Evolutionary conservation across 805 yeast species (phyloP).

Genomic region (Helenozyma rhizophorensis): DNA sequence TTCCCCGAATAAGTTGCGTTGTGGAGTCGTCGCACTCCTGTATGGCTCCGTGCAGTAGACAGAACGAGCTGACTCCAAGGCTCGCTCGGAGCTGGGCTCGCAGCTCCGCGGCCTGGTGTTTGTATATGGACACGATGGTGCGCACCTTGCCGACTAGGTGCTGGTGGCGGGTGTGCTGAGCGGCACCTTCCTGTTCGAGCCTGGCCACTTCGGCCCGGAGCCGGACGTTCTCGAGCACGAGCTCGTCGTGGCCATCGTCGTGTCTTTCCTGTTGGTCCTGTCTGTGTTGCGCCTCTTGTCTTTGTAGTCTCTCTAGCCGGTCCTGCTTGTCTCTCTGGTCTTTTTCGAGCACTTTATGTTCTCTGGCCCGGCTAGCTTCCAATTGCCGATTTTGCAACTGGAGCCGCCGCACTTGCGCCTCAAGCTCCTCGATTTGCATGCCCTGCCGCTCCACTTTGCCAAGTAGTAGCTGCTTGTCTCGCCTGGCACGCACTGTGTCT

Average conservation of each 20-base stretch:
- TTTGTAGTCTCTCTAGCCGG: constrained; percentile 1
- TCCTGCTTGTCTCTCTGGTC: too few species aligned
- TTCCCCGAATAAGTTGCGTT: too few species aligned
- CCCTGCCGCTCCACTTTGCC: constrained; percentile 12
- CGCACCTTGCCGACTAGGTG: constrained; percentile 7
- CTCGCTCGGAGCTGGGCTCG: constrained; percentile 9
- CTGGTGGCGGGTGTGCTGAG: neutral
- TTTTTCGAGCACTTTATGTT: too few species aligned
- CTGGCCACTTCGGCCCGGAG: too few species aligned
- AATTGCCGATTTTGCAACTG: constrained; percentile 6
- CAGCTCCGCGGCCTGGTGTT: constrained; percentile 5
- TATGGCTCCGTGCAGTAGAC: too few species aligned
- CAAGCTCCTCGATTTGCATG: constrained; percentile 9
- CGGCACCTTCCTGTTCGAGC: too few species aligned
- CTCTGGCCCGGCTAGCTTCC: too few species aligned
- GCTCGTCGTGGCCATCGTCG: neutral
- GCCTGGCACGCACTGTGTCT: too few species aligned
- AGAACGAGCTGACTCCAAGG: constrained; percentile 2
- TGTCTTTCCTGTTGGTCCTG: neutral
- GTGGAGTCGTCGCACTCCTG: too few species aligned
- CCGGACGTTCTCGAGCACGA: too few species aligned
- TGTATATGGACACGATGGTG: constrained; percentile 3
- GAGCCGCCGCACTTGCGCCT: constrained; percentile 8
- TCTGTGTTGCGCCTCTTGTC: neutral
- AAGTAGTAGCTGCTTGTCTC: constrained; percentile 1